phyloP scores from a whole-genome alignment of 2,329 filamentous ascomycete species.

The Neonectria ditissima region DNA sequence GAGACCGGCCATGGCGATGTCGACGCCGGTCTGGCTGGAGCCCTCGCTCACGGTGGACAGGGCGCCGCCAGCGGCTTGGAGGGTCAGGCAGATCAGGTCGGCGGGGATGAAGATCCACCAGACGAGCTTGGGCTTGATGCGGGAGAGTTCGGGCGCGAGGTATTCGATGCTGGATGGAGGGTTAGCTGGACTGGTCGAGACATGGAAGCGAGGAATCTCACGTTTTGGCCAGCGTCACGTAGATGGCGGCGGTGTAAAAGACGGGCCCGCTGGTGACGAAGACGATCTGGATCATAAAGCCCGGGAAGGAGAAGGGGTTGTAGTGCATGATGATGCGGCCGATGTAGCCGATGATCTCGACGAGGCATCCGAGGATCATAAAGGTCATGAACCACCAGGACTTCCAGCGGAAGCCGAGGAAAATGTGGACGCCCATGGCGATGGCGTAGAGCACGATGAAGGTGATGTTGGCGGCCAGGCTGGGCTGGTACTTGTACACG shows the following conservation, averaged over 20 bases:
- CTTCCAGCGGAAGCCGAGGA: slow-evolving; percentile 56
- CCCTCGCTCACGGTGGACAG: slow-evolving; percentile 60
- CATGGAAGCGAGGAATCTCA: slow-evolving; percentile 28
- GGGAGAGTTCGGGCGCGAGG: slow-evolving; percentile 54
- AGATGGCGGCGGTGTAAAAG: slow-evolving; percentile 69
- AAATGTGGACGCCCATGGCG: slow-evolving; percentile 57
- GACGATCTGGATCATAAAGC: slow-evolving; percentile 72
- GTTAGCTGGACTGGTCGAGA: background rate
- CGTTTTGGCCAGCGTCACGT: slow-evolving; percentile 66
- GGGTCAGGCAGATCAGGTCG: slow-evolving; percentile 65
- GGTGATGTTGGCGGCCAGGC: slow-evolving; percentile 54
- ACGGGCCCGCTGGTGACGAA: slow-evolving; percentile 57
- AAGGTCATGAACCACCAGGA: slow-evolving; percentile 58
- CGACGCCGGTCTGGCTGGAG: slow-evolving; percentile 54
- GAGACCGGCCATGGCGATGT: slow-evolving; percentile 62
- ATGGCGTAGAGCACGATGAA: slow-evolving; percentile 60
- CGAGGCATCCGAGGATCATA: slow-evolving; percentile 66
- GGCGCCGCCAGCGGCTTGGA: slow-evolving; percentile 68
- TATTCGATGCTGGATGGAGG: slow-evolving; percentile 50
- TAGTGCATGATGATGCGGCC: slow-evolving; percentile 67
- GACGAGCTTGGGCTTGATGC: slow-evolving; percentile 55
- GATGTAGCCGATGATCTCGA: slow-evolving; percentile 72
- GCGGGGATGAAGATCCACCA: slow-evolving; percentile 63
- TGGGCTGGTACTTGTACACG: slow-evolving; percentile 61
- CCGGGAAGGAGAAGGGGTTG: slow-evolving; percentile 68